These are phyloP conservation scores for Penicillium sp. DNA, from an alignment of 2,329 filamentous ascomycete species.

Conservation along the genomic window DNA sequence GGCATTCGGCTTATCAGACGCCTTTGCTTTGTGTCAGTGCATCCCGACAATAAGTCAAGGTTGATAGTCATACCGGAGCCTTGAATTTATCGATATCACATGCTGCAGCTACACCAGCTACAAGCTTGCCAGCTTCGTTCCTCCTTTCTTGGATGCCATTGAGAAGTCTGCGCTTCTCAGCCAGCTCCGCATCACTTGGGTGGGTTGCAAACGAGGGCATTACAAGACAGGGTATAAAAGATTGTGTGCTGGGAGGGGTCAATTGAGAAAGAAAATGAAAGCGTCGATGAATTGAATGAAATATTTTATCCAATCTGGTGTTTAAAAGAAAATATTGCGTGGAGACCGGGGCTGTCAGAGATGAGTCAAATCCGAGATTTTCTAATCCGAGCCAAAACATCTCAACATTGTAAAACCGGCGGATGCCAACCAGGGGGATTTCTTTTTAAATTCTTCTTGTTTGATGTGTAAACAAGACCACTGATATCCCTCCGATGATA, in stretches of 20 bases:
- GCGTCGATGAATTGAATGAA: background rate
- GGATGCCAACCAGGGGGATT: background rate
- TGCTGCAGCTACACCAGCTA: slow-evolving; percentile 1
- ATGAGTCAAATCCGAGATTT: background rate
- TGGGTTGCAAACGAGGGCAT: background rate
- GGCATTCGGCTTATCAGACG: background rate
- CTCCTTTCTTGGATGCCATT: background rate
- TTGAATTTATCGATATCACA: background rate
- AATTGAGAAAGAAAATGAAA: background rate
- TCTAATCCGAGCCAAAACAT: background rate
- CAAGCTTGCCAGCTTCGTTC: background rate
- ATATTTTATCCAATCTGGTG: background rate
- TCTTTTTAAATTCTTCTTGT: too few relatives aligned
- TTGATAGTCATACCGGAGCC: background rate
- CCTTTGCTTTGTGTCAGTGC: background rate
- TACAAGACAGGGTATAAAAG: background rate
- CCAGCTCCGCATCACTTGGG: background rate
- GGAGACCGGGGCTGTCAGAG: background rate
- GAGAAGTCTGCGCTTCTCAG: background rate
- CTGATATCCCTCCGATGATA: too few relatives aligned
- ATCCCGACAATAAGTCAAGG: background rate
- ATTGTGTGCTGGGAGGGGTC: background rate
- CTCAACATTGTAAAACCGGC: background rate
- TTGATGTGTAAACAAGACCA: too few relatives aligned
- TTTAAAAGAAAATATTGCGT: background rate